A percentile compares a stretch with the other conserved stretches of the same genome.
These are phyloP conservation scores for Gleditsia sinensis DNA, from an alignment of 306 rosid genomes.

Conservation along the genomic window DNA sequence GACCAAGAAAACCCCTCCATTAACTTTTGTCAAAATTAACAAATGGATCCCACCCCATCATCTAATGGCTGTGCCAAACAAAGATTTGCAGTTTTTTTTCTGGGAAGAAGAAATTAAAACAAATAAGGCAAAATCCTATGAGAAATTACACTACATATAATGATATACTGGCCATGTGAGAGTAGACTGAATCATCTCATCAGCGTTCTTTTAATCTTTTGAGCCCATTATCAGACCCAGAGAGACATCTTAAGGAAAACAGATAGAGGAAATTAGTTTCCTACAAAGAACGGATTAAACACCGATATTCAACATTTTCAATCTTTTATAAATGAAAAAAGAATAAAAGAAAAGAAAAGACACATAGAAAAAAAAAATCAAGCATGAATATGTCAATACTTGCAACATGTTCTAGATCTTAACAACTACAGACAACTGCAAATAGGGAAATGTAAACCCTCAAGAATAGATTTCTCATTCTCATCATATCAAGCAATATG, in stretches of 20 bases:
- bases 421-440: neutral
- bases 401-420: too few species aligned
- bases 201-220: neutral
- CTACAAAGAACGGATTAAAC: too few species aligned
- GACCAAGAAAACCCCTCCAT: slow-evolving; percentile 16
- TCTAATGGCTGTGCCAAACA: neutral
- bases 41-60: slow-evolving; percentile 8
- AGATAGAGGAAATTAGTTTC: neutral
- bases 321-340: neutral
- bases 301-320: neutral
- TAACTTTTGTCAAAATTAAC: neutral
- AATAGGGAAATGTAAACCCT: neutral
- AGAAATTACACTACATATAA: neutral
- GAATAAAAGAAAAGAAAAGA: neutral
- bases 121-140: neutral
- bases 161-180: neutral
- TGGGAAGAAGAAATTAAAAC: too few species aligned
- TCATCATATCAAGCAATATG: too few species aligned
- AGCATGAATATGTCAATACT: too few species aligned
- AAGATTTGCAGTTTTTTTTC: too few species aligned
- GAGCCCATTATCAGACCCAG: neutral
- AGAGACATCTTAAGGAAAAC: slow-evolving; percentile 18
- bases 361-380: too few species aligned
- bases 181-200: neutral
- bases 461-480: too few species aligned